phyloP scores from a whole-genome alignment of 2,329 filamentous ascomycete species.

The Aureobasidium melanogenum region DNA sequence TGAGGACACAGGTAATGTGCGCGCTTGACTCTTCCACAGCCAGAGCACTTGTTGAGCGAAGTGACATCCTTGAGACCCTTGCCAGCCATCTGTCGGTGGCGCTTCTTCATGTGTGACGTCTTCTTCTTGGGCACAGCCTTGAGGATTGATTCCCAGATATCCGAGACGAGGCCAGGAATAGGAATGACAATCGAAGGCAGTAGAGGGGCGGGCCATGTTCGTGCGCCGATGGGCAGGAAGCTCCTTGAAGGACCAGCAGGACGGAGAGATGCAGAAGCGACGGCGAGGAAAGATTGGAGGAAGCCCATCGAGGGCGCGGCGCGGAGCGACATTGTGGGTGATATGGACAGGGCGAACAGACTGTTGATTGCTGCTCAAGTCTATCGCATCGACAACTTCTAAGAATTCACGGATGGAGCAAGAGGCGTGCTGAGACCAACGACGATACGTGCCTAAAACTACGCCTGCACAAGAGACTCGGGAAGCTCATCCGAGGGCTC shows the following conservation, averaged over 20 bases:
- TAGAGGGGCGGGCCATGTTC: constrained; percentile 39
- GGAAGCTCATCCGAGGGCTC: background rate
- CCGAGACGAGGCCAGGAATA: constrained; percentile 62
- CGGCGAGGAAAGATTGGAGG: constrained; percentile 46
- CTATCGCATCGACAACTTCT: constrained; percentile 2
- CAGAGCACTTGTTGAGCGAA: constrained; percentile 77
- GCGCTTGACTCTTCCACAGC: constrained; percentile 79
- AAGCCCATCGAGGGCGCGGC: constrained; percentile 31
- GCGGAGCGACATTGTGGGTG: constrained; percentile 29
- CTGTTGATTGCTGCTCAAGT: background rate
- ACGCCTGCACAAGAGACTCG: background rate
- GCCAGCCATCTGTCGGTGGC: constrained; percentile 86
- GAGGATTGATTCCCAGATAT: constrained; percentile 87
- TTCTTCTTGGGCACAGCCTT: constrained; percentile 97
- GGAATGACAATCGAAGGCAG: constrained; percentile 52
- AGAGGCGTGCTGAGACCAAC: background rate
- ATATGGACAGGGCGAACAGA: background rate
- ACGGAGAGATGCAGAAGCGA: constrained; percentile 33
- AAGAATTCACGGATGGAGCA: background rate
- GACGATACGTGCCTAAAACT: background rate
- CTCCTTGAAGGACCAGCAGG: constrained; percentile 36
- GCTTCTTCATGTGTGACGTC: constrained; percentile 92
- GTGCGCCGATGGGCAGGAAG: constrained; percentile 34
- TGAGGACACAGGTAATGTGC: constrained; percentile 81
- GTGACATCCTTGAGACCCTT: constrained; percentile 91